Percentiles rank a stretch among this genome's conserved stretches.
Evolutionary conservation across 768 basidiomycete genomes (phyloP).

Genomic region (Nidularia pulvinata): DNA sequence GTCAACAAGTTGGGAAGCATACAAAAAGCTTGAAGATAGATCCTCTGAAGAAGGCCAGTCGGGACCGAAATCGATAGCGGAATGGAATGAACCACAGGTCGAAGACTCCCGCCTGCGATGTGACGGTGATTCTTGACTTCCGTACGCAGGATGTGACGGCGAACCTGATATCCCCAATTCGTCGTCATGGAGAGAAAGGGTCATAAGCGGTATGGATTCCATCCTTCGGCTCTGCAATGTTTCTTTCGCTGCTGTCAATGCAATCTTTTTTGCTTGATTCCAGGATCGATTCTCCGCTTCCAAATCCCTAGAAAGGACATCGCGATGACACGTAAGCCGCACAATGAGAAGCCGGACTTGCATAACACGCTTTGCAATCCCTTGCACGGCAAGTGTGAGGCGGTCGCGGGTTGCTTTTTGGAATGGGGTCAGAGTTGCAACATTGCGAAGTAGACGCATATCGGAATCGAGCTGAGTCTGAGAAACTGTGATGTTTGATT

Average conservation of each 20-base stretch:
- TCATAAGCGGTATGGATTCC: constrained; percentile 32
- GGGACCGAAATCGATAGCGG: constrained; percentile 57
- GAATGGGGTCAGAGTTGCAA: constrained; percentile 87
- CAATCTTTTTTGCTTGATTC: constrained; percentile 66
- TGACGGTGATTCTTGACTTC: constrained; percentile 17
- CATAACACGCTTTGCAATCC: constrained; percentile 63
- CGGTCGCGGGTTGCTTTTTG: constrained; percentile 81
- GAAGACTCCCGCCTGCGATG: constrained; percentile 43
- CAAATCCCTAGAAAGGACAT: constrained; percentile 77
- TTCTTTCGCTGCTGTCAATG: constrained; percentile 71
- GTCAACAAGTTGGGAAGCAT: constrained; percentile 25
- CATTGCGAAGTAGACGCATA: constrained; percentile 75
- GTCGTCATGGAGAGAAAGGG: constrained; percentile 28
- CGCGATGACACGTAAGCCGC: constrained; percentile 73
- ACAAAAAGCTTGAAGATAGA: constrained; percentile 26
- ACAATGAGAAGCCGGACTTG: constrained; percentile 71
- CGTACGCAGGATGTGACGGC: constrained; percentile 7
- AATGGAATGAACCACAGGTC: constrained; percentile 62
- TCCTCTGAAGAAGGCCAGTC: constrained; percentile 48
- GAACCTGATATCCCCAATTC: constrained; percentile 5
- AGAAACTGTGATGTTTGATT: constrained; percentile 50
- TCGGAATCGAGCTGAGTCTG: constrained; percentile 65
- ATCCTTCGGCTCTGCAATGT: constrained; percentile 48
- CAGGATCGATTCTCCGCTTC: constrained; percentile 67
- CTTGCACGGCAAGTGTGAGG: constrained; percentile 59